Conservation (phyloP, 2,329 filamentous ascomycete genomes). For the Aschersonia sp. region DNA sequence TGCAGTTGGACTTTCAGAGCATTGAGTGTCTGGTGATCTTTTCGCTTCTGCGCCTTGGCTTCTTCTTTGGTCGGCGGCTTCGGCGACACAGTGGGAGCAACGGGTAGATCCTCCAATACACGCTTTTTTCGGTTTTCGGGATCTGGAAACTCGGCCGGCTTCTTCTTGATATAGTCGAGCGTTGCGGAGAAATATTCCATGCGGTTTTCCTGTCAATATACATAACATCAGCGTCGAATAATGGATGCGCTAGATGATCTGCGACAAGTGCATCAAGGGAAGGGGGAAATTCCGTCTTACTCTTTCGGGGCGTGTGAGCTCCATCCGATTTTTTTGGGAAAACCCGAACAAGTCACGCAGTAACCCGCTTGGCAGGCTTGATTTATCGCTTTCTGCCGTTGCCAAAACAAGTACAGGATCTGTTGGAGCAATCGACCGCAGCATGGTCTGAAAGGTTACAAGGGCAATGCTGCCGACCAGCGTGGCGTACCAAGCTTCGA, state of each 20-base stretch:
- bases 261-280: not conserved
- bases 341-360: constrained; percentile 74
- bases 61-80: constrained; percentile 62
- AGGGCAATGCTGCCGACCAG: constrained; percentile 51
- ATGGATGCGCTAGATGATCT: too few species aligned
- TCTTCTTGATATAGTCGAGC: constrained; percentile 61
- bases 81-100: constrained; percentile 59
- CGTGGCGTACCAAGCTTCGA: constrained; percentile 72
- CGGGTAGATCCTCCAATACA: constrained; percentile 59
- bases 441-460: constrained; percentile 68
- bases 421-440: constrained; percentile 73
- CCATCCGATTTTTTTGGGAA: constrained; percentile 63
- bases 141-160: constrained; percentile 77
- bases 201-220: constrained; percentile 36
- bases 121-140: constrained; percentile 77
- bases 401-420: constrained; percentile 82
- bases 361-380: constrained; percentile 47
- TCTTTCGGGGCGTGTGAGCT: constrained; percentile 51
- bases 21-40: constrained; percentile 74
- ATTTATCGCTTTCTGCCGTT: constrained; percentile 58
- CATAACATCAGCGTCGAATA: too few species aligned
- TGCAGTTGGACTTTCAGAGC: constrained; percentile 79
- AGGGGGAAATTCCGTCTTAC: constrained; percentile 24
- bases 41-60: constrained; percentile 63
- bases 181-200: constrained; percentile 67